phyloP scores from a whole-genome alignment of 148 eudicot species.

The Camellia japonica region DNA sequence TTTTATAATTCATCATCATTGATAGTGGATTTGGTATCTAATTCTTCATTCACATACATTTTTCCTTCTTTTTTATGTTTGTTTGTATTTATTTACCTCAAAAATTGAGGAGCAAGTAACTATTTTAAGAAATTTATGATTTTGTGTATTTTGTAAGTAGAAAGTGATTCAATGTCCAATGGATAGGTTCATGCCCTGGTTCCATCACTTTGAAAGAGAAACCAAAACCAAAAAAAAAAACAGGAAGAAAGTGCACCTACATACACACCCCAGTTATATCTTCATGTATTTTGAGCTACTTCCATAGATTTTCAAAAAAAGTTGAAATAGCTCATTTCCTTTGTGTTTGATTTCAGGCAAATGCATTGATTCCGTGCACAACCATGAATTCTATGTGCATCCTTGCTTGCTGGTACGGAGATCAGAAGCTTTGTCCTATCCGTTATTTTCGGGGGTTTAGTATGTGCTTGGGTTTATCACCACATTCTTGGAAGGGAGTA shows the following conservation, averaged over 20 bases:
- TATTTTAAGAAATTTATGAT: not conserved
- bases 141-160: not conserved
- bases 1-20: not conserved
- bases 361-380: not conserved
- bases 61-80: not conserved
- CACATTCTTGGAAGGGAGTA: not conserved
- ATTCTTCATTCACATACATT: not conserved
- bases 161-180: not conserved
- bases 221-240: not conserved
- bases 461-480: slow-evolving; percentile 16
- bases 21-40: not conserved
- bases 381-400: slow-evolving; percentile 19
- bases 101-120: not conserved
- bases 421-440: slow-evolving; percentile 24
- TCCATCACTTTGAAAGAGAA: not conserved
- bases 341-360: slow-evolving; percentile 10
- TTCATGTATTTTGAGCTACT: not conserved
- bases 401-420: slow-evolving; percentile 14
- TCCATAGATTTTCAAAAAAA: not conserved
- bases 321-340: not conserved
- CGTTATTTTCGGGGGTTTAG: slow-evolving; percentile 22
- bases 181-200: not conserved
- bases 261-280: not conserved
- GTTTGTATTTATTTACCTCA: not conserved
- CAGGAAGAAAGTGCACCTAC: not conserved